phyloP scores from a whole-genome alignment of 1,284 basidiomycete genomes.

The Rhodotorula sp. region DNA sequence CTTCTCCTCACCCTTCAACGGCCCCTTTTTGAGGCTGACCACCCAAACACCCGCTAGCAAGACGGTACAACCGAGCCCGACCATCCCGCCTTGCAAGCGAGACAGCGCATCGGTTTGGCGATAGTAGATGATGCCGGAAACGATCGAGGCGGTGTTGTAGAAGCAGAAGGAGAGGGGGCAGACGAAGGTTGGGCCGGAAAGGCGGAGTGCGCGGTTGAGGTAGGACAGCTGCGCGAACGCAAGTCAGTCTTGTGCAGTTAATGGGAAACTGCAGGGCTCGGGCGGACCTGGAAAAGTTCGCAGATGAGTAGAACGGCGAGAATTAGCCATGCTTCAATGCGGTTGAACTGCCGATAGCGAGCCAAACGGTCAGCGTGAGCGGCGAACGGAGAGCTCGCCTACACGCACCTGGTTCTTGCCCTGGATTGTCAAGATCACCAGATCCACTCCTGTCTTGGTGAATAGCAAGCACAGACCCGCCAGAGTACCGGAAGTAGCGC shows the following conservation, averaged over 20 bases:
- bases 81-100: conserved; percentile 66
- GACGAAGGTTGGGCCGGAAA: conserved; percentile 83
- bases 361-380: background rate
- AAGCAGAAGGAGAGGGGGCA: conserved; percentile 95
- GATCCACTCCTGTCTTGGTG: conserved; percentile 89
- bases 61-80: conserved; percentile 73
- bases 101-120: conserved; percentile 77
- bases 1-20: background rate
- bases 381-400: background rate
- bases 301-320: conserved; percentile 67
- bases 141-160: conserved; percentile 88
- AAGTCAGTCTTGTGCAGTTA: background rate
- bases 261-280: conserved; percentile 2
- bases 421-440: conserved; percentile 74
- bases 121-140: conserved; percentile 68
- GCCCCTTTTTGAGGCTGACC: conserved; percentile 55
- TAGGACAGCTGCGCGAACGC: conserved; percentile 69
- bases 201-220: conserved; percentile 79
- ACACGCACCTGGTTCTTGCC: conserved; percentile 74
- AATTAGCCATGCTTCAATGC: conserved; percentile 67
- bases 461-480: conserved; percentile 91
- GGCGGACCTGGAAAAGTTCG: conserved; percentile 63
- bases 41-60: conserved; percentile 88
- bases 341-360: conserved; percentile 25
- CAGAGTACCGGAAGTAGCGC: conserved; percentile 84